Base-by-base conservation (phyloP, 2,329 filamentous ascomycete genomes). In the Cercospora citrullina region DNA sequence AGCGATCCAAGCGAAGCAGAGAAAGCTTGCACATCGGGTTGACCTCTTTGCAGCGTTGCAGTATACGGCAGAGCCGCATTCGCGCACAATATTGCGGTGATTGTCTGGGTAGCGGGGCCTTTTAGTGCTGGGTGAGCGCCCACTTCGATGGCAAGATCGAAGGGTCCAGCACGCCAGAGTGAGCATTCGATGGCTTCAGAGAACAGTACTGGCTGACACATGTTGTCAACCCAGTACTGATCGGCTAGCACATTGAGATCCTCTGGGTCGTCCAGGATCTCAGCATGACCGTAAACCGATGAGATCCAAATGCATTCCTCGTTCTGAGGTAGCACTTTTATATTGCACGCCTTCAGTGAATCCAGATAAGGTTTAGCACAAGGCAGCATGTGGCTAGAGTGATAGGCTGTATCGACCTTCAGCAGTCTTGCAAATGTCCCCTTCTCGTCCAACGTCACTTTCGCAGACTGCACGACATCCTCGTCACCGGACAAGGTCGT, bases 61-160 rank as follows among this genome's bases (percentile, higher is more conserved):
- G 39, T 51, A 48, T 71, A 72, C 1, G 69, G 68, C 18, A 71
- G 30, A 1, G 57, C 42, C 23, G 64, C 51, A 21, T 68, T 70
- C 12, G 60, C 3, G 64, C 45, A 16, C 67, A 75, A 31, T n/a
- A 59, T 51, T 21, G 45, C 62, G n/a, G 77, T 73, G 31, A 81
- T 72, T 1, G 75, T 81, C 63, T 82, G 77, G 2, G 68, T 74
- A 0, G 78, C 76, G 0, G 83, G 82, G 0, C 78, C 78, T 69
- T 80, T 81, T 6, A 85, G 76, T 4, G 81, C 79, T 0, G 83
- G 79, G 68, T 84, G 83, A 1, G 83, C 81, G 0, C 83, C 83
- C 6, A 84, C 71, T 64, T 85, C 84, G 3, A 85, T 72, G n/a
- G 73, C 78, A 9, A 79, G 75, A 58, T 82, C 78, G 30, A 80